These are phyloP conservation scores for Candida nitratophila DNA, from an alignment of 805 yeast genomes.

Conservation along the genomic window DNA sequence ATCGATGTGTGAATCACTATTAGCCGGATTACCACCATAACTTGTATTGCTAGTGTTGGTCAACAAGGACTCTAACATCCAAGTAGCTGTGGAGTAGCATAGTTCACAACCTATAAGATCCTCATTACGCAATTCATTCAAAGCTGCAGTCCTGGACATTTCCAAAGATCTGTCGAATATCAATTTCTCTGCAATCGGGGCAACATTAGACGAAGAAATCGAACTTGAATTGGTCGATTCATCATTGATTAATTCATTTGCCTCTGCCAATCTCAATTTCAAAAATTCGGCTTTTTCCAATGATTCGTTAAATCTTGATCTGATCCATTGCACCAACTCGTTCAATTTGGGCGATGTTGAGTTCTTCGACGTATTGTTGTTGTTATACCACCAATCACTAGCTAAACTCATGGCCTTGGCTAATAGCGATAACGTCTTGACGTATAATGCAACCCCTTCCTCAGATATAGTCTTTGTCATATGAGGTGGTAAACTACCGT, in stretches of 20 bases:
- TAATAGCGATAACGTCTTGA: slow-evolving; percentile 73
- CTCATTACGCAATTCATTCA: slow-evolving; percentile 71
- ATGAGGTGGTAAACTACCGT: slow-evolving; percentile 45
- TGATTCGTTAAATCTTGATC: slow-evolving; percentile 83
- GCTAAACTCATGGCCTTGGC: slow-evolving; percentile 85
- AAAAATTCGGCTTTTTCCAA: slow-evolving; percentile 83
- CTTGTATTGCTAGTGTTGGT: not conserved
- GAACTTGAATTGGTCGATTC: not conserved
- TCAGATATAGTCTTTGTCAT: slow-evolving; percentile 59
- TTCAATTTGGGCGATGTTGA: slow-evolving; percentile 41
- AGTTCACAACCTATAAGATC: slow-evolving; percentile 75
- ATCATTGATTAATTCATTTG: slow-evolving; percentile 26
- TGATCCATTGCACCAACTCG: slow-evolving; percentile 82
- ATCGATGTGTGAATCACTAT: not conserved
- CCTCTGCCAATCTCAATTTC: slow-evolving; percentile 48
- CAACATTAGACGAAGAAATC: slow-evolving; percentile 2
- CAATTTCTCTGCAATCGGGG: slow-evolving; percentile 65
- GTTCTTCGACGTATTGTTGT: slow-evolving; percentile 29
- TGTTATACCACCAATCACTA: slow-evolving; percentile 81
- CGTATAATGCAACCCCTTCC: slow-evolving; percentile 81
- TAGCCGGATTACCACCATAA: too few relatives aligned
- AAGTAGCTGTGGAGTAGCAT: slow-evolving; percentile 83
- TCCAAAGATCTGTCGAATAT: slow-evolving; percentile 92
- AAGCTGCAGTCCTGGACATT: slow-evolving; percentile 86
- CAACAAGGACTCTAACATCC: slow-evolving; percentile 89